phyloP scores from a whole-genome alignment of 2,329 filamentous ascomycete species.

The Ophiostoma montium region DNA sequence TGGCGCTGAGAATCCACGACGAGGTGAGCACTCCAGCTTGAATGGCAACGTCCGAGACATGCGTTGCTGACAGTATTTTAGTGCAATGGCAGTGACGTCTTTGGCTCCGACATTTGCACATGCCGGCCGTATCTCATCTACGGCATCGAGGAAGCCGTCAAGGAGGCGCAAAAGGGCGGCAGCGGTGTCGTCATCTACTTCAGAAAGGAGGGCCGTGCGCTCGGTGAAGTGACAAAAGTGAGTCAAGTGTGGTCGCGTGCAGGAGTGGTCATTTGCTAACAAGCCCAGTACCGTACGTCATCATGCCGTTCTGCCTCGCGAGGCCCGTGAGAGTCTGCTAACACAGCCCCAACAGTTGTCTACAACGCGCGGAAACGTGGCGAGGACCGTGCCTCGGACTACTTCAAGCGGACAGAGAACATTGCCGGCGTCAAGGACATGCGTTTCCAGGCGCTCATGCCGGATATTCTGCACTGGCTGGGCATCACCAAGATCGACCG shows the following conservation, averaged over 20 bases:
- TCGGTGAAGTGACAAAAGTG: constrained; percentile 93
- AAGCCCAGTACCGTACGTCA: constrained; percentile 13
- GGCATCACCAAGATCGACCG: constrained; percentile 97
- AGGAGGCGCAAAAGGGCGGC: constrained; percentile 87
- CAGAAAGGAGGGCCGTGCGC: constrained; percentile 86
- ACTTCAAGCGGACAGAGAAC: constrained; percentile 96
- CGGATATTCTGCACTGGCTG: constrained; percentile 93
- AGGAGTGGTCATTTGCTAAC: neutral
- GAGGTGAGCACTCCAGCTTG: constrained; percentile 25
- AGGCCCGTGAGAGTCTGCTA: neutral
- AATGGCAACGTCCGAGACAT: neutral
- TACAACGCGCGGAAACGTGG: constrained; percentile 74
- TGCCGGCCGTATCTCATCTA: constrained; percentile 93
- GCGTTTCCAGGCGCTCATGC: constrained; percentile 97
- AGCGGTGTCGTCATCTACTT: constrained; percentile 97
- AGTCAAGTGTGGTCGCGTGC: constrained; percentile 18
- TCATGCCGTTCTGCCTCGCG: too few relatives aligned
- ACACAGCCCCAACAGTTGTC: constrained; percentile 30
- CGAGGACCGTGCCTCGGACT: constrained; percentile 70
- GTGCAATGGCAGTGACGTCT: constrained; percentile 96
- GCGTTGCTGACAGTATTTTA: neutral
- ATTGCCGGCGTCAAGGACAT: constrained; percentile 94
- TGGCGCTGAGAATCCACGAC: constrained; percentile 71
- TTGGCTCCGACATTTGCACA: constrained; percentile 95
- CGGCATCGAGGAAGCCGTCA: constrained; percentile 93